These are phyloP conservation scores for Phialocephala subalpina DNA, from an alignment of 2,329 filamentous ascomycete species.

Conservation along the genomic window DNA sequence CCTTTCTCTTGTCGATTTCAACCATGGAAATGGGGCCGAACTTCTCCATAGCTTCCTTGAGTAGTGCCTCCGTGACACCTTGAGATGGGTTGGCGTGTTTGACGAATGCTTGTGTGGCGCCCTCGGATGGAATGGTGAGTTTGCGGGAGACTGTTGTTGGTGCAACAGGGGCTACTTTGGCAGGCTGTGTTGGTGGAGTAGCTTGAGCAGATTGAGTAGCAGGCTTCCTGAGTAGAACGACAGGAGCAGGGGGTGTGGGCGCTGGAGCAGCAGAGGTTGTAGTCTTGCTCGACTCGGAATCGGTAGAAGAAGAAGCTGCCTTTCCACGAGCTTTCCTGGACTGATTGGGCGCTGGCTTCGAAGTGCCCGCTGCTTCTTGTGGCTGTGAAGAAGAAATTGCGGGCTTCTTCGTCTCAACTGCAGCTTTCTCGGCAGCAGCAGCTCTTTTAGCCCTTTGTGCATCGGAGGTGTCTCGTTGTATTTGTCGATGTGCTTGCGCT, in stretches of 20 bases:
- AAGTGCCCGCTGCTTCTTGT: slow-evolving; percentile 39
- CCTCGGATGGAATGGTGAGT: slow-evolving; percentile 47
- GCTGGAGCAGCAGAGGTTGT: slow-evolving; percentile 31
- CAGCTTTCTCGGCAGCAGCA: slow-evolving; percentile 32
- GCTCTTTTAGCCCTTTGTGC: slow-evolving; percentile 41
- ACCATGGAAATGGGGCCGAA: slow-evolving; percentile 82
- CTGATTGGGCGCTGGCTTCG: slow-evolving; percentile 39
- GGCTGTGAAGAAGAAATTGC: slow-evolving; percentile 12
- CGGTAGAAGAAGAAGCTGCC: slow-evolving; percentile 43
- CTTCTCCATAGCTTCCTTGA: slow-evolving; percentile 75
- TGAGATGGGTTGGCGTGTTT: slow-evolving; percentile 90
- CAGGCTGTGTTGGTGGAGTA: slow-evolving; percentile 39
- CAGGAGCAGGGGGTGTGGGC: slow-evolving; percentile 42
- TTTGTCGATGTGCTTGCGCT: slow-evolving; percentile 67
- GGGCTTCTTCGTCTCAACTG: slow-evolving; percentile 22
- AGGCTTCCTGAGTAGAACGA: slow-evolving; percentile 50
- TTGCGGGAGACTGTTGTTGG: slow-evolving; percentile 38
- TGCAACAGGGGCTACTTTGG: slow-evolving; percentile 32
- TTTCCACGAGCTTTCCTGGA: slow-evolving; percentile 47
- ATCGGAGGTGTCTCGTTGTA: slow-evolving; percentile 58
- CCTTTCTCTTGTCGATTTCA: slow-evolving; percentile 94
- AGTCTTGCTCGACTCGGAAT: slow-evolving; percentile 35
- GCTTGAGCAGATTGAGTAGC: slow-evolving; percentile 38
- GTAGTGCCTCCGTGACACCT: slow-evolving; percentile 83
- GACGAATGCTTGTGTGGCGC: slow-evolving; percentile 74